Evolutionary conservation across 192 early-diverging fungal species (phyloP).

Genomic region (Backusella tarrabulga): DNA sequence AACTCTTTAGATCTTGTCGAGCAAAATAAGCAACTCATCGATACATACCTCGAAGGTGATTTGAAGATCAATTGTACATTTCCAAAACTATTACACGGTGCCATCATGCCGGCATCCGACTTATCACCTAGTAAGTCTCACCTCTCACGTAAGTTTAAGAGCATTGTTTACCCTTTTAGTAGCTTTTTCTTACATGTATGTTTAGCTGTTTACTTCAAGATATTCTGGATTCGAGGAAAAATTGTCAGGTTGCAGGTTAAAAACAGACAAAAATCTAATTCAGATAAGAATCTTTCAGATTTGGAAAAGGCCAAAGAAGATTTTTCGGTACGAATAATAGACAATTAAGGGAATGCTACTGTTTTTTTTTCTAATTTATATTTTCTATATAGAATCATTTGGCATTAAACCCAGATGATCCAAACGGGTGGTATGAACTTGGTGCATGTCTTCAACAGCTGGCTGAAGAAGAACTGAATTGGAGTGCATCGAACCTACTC

Average conservation of each 20-base stretch:
- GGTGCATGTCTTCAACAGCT: slow-evolving; percentile 54
- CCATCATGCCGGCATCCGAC: background rate
- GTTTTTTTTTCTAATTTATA: background rate
- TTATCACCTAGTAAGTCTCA: background rate
- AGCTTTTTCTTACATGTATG: background rate
- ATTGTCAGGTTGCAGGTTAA: slow-evolving; percentile 47
- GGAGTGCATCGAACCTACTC: slow-evolving; percentile 58
- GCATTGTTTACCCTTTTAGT: background rate
- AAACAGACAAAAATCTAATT: slow-evolving; percentile 46
- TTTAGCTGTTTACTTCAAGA: slow-evolving; percentile 49
- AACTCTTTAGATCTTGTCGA: background rate
- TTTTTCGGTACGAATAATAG: slow-evolving; percentile 35
- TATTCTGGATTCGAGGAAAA: slow-evolving; percentile 60
- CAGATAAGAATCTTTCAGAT: slow-evolving; percentile 53
- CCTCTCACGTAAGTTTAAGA: slow-evolving; percentile 8
- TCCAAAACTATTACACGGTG: background rate
- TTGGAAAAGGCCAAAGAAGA: slow-evolving; percentile 56
- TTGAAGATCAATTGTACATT: background rate
- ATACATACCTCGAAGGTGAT: background rate
- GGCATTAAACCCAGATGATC: slow-evolving; percentile 51
- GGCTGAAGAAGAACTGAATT: slow-evolving; percentile 64
- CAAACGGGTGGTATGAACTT: slow-evolving; percentile 66
- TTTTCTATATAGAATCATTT: slow-evolving; percentile 40
- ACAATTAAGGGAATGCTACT: background rate
- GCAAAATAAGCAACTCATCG: background rate